Evolutionary conservation across 495 filamentous ascomycete genomes (phyloP).

Genomic region (Cairneyella variabilis): DNA sequence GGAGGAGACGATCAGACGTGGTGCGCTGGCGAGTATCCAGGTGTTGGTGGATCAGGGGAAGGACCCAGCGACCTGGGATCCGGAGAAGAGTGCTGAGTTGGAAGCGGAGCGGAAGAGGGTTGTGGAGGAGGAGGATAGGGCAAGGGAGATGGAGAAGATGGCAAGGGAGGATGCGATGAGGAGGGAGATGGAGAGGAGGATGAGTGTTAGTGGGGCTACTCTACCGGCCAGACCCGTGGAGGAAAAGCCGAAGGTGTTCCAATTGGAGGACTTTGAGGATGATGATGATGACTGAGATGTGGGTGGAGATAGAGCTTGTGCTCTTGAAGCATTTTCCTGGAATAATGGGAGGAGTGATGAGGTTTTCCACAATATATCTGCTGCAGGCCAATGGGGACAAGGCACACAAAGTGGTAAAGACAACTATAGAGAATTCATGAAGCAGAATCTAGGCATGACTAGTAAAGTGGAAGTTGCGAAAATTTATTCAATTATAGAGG

Average conservation of each 20-base stretch:
- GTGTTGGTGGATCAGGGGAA: constrained; percentile 51
- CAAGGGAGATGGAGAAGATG: constrained; percentile 31
- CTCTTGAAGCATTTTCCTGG: neutral
- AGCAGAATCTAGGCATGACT: no score
- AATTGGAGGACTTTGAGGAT: constrained; percentile 40
- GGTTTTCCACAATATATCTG: no score
- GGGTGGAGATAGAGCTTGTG: neutral
- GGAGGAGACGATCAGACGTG: constrained; percentile 57
- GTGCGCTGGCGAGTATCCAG: constrained; percentile 58
- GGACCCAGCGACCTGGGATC: constrained; percentile 52
- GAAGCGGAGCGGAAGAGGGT: constrained; percentile 40
- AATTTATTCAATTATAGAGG: no score
- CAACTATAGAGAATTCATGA: no score
- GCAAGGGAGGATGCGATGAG: constrained; percentile 22
- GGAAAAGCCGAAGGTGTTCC: constrained; percentile 50
- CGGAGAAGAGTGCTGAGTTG: constrained; percentile 42
- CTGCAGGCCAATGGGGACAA: no score
- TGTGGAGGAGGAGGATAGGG: constrained; percentile 39
- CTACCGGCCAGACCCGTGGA: constrained; percentile 16
- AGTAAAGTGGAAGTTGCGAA: no score
- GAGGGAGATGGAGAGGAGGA: constrained; percentile 31
- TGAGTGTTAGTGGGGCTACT: constrained; percentile 27
- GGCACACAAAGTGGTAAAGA: no score
- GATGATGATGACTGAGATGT: constrained; percentile 50
- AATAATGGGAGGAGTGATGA: neutral